Conservation (phyloP, 2,329 filamentous ascomycete species). For the Akanthomyces lecanii region DNA sequence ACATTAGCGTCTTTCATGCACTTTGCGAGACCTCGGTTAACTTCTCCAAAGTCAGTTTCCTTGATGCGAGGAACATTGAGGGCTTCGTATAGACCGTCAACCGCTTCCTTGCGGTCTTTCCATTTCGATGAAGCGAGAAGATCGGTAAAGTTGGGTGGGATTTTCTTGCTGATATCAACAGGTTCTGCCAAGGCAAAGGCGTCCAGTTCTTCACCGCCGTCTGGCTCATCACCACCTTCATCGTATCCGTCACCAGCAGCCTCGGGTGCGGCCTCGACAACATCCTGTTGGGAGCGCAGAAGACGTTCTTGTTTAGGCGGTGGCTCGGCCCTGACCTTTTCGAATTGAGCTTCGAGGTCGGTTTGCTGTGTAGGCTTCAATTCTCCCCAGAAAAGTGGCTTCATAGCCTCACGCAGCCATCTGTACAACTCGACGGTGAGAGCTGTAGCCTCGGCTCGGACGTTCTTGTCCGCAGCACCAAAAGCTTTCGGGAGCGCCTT, state of each 20-base stretch:
- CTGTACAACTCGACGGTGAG: conserved; percentile 91
- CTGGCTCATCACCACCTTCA: conserved; percentile 52
- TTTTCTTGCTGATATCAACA: conserved; percentile 76
- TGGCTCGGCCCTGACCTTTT: conserved; percentile 84
- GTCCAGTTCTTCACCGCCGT: conserved; percentile 66
- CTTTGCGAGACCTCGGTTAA: conserved; percentile 81
- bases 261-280: conserved; percentile 62
- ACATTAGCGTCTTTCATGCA: conserved; percentile 99
- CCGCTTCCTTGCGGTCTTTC: conserved; percentile 95
- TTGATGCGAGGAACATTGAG: conserved; percentile 88
- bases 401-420: conserved; percentile 97
- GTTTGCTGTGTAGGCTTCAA: conserved; percentile 92
- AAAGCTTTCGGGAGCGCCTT: conserved; percentile 88
- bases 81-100: conserved; percentile 73
- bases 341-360: conserved; percentile 90
- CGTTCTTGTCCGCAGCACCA: conserved; percentile 96
- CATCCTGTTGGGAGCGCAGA: conserved; percentile 83
- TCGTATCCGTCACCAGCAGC: conserved; percentile 55
- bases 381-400: conserved; percentile 94
- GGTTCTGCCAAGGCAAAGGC: conserved; percentile 79
- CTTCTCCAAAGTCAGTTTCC: conserved; percentile 81
- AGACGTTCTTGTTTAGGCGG: conserved; percentile 86
- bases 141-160: conserved; percentile 79
- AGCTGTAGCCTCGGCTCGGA: conserved; percentile 87
- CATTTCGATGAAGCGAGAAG: conserved; percentile 87